phyloP scores from a whole-genome alignment of 169 alveolate genomes.

The Plasmodium chabaudi region DNA sequence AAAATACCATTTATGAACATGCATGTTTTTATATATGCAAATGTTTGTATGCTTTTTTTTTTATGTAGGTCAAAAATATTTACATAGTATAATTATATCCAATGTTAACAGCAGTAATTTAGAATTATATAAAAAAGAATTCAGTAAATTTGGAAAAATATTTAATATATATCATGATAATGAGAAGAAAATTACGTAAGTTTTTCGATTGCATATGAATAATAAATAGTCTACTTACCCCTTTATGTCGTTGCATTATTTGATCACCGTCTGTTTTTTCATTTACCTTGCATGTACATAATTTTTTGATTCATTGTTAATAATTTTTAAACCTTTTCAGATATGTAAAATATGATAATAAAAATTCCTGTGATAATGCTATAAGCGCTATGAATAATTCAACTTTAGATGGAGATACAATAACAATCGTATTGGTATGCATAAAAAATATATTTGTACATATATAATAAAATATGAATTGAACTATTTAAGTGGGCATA shows the following conservation, averaged over 20 bases:
- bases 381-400: constrained; percentile 39
- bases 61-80: constrained; percentile 40
- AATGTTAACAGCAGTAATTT: constrained; percentile 50
- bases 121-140: constrained; percentile 53
- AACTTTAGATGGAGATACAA: constrained; percentile 39
- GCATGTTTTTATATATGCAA: no score
- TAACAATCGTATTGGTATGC: constrained; percentile 30
- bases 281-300: not conserved
- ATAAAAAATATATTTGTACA: not conserved
- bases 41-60: not conserved
- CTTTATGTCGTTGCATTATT: not conserved
- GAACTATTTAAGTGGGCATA: not conserved
- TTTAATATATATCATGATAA: constrained; percentile 35
- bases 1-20: no score
- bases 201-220: not conserved
- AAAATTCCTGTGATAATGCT: constrained; percentile 60
- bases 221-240: not conserved
- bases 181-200: constrained; percentile 67
- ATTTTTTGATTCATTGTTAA: not conserved
- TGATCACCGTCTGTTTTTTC: not conserved
- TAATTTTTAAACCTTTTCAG: not conserved
- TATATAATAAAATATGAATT: not conserved
- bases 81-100: constrained; percentile 51
- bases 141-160: constrained; percentile 50
- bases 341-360: constrained; percentile 52